Percentiles rank a stretch among this genome's conserved stretches.
These are phyloP conservation scores for Stephanodiscus triporus DNA, from an alignment of 108 stramenopile genomes.

Conservation along the genomic window DNA sequence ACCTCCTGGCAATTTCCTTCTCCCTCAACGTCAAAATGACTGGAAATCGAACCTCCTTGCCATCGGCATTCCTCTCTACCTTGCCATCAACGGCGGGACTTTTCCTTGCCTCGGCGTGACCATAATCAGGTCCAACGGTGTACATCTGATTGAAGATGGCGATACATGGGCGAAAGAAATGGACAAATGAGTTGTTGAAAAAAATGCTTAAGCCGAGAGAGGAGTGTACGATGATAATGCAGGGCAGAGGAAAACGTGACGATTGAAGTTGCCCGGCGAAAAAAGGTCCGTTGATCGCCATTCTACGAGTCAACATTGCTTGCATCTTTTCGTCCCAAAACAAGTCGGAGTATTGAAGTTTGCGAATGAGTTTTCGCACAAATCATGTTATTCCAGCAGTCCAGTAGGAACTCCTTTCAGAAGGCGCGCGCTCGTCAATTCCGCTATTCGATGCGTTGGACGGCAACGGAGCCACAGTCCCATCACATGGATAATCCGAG, in stretches of 20 bases:
- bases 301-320: background rate
- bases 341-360: background rate
- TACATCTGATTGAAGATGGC: conserved; percentile 42
- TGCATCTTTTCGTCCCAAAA: background rate
- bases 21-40: conserved; percentile 94
- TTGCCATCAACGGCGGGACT: conserved; percentile 97
- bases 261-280: no score
- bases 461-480: no score
- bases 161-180: no score
- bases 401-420: no score
- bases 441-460: no score
- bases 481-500: no score
- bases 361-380: background rate
- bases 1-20: conserved; percentile 90
- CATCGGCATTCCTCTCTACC: conserved; percentile 93
- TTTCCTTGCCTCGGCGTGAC: conserved; percentile 98
- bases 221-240: no score
- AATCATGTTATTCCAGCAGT: background rate
- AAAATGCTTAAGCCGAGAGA: background rate
- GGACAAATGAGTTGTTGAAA: no score
- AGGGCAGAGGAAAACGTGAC: no score
- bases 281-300: no score
- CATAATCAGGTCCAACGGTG: conserved; percentile 97
- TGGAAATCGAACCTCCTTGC: conserved; percentile 96
- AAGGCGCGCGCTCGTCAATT: no score